These are phyloP conservation scores for Paulownia fortunei DNA, from an alignment of 257 asterid genomes.

Conservation along the genomic window DNA sequence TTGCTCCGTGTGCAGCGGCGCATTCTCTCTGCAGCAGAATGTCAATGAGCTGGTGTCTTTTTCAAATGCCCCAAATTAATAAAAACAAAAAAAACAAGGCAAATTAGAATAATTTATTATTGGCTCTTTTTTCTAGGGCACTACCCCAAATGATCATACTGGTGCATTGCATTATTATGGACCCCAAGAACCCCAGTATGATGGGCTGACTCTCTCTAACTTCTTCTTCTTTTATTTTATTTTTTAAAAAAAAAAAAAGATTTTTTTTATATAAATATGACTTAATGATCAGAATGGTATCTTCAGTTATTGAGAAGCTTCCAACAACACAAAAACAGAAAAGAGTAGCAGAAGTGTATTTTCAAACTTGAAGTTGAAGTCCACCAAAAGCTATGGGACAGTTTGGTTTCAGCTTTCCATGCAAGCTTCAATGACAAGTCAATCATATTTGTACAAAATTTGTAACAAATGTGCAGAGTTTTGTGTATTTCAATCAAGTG, in stretches of 20 bases:
- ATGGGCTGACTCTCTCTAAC: constrained; percentile 39
- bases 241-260: not conserved
- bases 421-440: constrained; percentile 26
- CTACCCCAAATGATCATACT: constrained; percentile 17
- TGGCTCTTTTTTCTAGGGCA: constrained; percentile 34
- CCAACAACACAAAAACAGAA: constrained; percentile 52
- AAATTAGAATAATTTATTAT: not conserved
- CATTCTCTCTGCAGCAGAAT: constrained; percentile 41
- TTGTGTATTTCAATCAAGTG: not conserved
- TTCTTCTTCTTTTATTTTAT: not conserved
- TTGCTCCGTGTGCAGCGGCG: constrained; percentile 63
- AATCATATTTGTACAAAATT: constrained; percentile 16
- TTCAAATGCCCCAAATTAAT: constrained; percentile 43
- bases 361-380: constrained; percentile 36
- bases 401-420: constrained; percentile 35
- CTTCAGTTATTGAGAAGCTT: constrained; percentile 48
- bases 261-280: too few relatives aligned
- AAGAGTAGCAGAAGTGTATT: constrained; percentile 24
- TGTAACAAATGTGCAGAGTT: not conserved
- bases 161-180: not conserved
- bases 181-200: constrained; percentile 30
- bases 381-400: constrained; percentile 43
- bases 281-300: constrained; percentile 36
- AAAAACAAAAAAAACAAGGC: constrained; percentile 35
- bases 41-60: constrained; percentile 61